Evolutionary conservation across 768 basidiomycete genomes (phyloP), one percentile per base, ranked within the genome.

Genomic region (Mycena capillaripes): DNA sequence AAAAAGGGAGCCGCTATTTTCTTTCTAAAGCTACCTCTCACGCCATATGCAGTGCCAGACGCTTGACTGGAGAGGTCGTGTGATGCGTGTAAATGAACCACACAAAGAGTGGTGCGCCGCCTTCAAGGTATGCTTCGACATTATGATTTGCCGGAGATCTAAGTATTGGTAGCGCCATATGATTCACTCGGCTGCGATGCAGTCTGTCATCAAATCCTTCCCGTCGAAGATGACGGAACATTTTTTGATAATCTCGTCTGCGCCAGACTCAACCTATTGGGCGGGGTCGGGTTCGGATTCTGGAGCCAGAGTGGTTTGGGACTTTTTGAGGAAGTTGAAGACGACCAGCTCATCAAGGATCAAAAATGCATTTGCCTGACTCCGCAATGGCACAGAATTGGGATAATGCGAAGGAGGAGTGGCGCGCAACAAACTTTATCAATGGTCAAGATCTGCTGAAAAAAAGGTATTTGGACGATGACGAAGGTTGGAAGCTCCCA

Each of bases 241-340:
- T 64, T 65, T 40, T 53, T 52, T 12, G 6, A 48, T 21, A 48
- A 65, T 4, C 23, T 34, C n/a, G 50, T 25, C 63, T 14, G 32
- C 25, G 63, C 53, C 21, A 21, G 23, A 16, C 42, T 53, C 27
- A 27, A 40, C 16, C 12, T 65, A 7, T 50, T 65, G 34, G 63
- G 63, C 23, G 63, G 50, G 12, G 36, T 34, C 12, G 63, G 63
- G 1, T 53, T 55, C 23, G 63, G 63, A 30, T 65, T 53, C 34
- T 65, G 63, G 63, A 65, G 63, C 63, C 63, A 65, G 36, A 63
- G 44, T 25, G 61, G 61, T 30, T 14, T 61, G 40, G 60, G 60
- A 10, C 40, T 61, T 12, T 44, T 27, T 32, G 44, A 42, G n/a
- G 58, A 60, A 6, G 40, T 21, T 6, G 60, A 61, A 25, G 60